Evolutionary conservation across 768 basidiomycete species (phyloP).

Genomic region (Russula olivacea): DNA sequence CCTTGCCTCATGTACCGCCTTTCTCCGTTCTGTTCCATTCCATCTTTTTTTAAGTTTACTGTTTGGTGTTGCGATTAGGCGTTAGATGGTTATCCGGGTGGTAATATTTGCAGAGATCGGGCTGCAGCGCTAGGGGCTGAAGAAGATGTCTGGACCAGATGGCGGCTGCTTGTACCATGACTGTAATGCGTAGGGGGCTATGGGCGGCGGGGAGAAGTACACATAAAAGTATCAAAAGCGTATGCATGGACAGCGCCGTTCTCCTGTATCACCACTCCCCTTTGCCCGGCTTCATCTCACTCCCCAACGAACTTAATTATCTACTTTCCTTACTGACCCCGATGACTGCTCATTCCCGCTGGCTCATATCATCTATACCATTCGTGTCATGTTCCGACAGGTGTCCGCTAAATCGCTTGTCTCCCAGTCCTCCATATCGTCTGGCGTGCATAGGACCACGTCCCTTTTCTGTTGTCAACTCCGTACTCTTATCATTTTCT

Average conservation of each 20-base stretch:
- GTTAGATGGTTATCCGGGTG: conserved; percentile 24
- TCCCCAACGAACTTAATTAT: conserved; percentile 23
- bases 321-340: conserved; percentile 24
- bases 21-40: conserved; percentile 17
- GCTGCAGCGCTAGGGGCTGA: conserved; percentile 16
- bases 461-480: neutral
- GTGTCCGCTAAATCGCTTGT: neutral
- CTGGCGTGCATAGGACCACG: neutral
- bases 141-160: conserved; percentile 17
- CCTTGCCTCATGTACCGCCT: conserved; percentile 22
- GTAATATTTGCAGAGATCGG: conserved; percentile 22
- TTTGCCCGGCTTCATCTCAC: neutral
- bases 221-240: conserved; percentile 23
- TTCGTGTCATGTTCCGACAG: conserved; percentile 5
- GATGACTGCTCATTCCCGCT: conserved; percentile 13
- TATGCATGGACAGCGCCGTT: conserved; percentile 21
- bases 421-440: neutral
- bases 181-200: conserved; percentile 22
- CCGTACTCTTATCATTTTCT: conserved; percentile 1
- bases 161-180: conserved; percentile 21
- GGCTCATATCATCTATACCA: conserved; percentile 23
- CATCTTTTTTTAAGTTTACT: conserved; percentile 20
- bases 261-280: conserved; percentile 19
- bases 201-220: conserved; percentile 15
- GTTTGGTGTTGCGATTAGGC: conserved; percentile 23